Evolutionary conservation across 2,329 filamentous ascomycete genomes (phyloP), one percentile per base, ranked within the genome.

Genomic region (Neonectria hederae): DNA sequence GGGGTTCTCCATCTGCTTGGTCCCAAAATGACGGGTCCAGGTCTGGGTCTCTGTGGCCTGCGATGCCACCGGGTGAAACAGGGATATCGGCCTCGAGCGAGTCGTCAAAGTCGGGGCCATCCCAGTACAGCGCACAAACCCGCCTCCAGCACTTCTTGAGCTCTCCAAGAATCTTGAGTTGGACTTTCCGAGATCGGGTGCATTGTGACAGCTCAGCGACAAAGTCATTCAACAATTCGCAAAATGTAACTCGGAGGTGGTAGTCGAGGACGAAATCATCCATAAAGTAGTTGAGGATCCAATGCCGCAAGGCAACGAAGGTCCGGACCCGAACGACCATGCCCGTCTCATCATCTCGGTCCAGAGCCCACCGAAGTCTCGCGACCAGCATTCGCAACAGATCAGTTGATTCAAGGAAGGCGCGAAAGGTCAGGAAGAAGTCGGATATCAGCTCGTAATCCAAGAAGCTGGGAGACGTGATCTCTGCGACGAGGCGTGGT

Each of bases 361-460:
- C 87, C 53, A 97, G 84, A 0, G 96, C 94, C 96, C 96, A 99
- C 69, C 90, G 86, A 56, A 99, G 81, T 19, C 96, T 89, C 2
- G 94, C 91, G 66, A 98, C 86, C 17, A 99, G 84, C 84, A 97
- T 93, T 51, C 90, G 89, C 22, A 97, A 85, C 4, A 99, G 84
- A 72, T 95, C 91, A 21, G 85, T 83, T 0, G 92, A 84, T 13
- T 92, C 89, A 63, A 99, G 83, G 75, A 97, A 99, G 3, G 92
- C 87, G 53, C 96, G 92, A 75, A 93, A 99, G 0, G 96, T 98
- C 22, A 99, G 87, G 75, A 99, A 99, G 80, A 99, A 99, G 78
- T 99, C 96, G 1, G 96, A 98, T 5, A 99, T 88, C 5, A 99
- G 86, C 74, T 98, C 95, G 77, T 99, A 99, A 77, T 99, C 95